Percentiles rank a stretch among this genome's conserved stretches.
phyloP scores from a whole-genome alignment of 2,329 filamentous ascomycete species.

The Hymenotorrendiella dingleyae region DNA sequence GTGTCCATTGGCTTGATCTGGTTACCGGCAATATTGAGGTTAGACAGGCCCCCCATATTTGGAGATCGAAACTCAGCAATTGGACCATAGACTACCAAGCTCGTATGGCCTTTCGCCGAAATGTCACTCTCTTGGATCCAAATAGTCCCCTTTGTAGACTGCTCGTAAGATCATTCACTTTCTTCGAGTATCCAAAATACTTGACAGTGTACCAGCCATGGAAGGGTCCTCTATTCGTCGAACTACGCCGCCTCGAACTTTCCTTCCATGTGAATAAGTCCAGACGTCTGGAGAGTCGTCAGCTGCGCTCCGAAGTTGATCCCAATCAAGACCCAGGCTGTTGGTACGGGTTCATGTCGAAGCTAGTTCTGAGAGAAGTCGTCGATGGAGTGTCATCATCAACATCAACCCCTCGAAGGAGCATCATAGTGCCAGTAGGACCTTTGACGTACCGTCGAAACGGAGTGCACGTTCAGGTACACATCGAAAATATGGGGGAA shows the following conservation, averaged over 20 bases:
- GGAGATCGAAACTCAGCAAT: conserved; percentile 33
- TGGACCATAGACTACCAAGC: conserved; percentile 35
- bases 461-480: conserved; percentile 40
- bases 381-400: neutral
- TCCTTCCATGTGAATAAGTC: conserved; percentile 44
- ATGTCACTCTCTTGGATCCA: conserved; percentile 42
- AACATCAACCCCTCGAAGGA: conserved; percentile 34
- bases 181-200: conserved; percentile 41
- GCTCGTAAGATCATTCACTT: conserved; percentile 40
- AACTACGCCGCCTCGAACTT: conserved; percentile 48
- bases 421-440: conserved; percentile 50
- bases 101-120: conserved; percentile 26
- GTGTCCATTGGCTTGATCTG: conserved; percentile 54
- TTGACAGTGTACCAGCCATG: conserved; percentile 43
- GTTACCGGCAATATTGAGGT: conserved; percentile 43
- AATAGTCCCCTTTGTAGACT: conserved; percentile 35
- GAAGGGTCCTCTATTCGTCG: conserved; percentile 34
- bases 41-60: conserved; percentile 38
- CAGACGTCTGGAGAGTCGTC: conserved; percentile 38
- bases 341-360: conserved; percentile 53
- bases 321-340: conserved; percentile 53
- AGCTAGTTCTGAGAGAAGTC: conserved; percentile 46
- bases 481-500: conserved; percentile 28
- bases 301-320: conserved; percentile 49
- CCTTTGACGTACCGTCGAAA: conserved; percentile 22